Evolutionary conservation across 1,284 basidiomycete genomes (phyloP).

Genomic region (Ustilago bromivora): DNA sequence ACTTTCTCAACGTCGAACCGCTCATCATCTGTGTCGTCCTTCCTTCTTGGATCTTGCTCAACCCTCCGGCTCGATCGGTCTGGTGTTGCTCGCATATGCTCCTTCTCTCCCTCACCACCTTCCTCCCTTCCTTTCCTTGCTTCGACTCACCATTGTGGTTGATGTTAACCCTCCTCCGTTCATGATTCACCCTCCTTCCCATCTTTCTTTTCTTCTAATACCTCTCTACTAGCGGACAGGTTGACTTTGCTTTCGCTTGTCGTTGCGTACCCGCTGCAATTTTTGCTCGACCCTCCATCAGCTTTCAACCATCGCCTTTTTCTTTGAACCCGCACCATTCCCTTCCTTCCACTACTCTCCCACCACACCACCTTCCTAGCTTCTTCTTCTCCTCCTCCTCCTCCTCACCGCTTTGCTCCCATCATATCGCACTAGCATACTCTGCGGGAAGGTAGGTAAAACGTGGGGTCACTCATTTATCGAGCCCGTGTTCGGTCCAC

Average conservation of each 20-base stretch:
- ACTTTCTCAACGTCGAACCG: conserved; percentile 6
- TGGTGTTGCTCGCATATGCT: conserved; percentile 4
- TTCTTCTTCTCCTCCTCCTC: not conserved
- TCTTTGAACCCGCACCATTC: conserved; percentile 6
- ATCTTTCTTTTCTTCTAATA: not conserved
- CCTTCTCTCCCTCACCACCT: not conserved
- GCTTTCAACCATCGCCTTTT: conserved; percentile 2
- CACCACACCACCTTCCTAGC: conserved; percentile 3
- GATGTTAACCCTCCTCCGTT: conserved; percentile 7
- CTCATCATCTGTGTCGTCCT: not conserved
- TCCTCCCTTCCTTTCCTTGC: not conserved
- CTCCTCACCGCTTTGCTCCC: not conserved
- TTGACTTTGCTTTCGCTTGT: conserved; percentile 1
- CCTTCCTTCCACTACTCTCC: not conserved
- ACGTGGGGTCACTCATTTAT: not conserved
- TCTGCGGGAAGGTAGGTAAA: not conserved
- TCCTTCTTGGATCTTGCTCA: conserved; percentile 10
- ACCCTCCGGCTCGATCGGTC: conserved; percentile 11
- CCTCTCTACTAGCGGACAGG: conserved; percentile 7
- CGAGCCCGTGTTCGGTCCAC: not conserved
- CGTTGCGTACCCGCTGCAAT: not conserved
- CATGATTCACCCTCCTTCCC: conserved; percentile 3
- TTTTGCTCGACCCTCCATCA: not conserved
- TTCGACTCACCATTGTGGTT: conserved; percentile 11
- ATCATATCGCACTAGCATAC: not conserved